phyloP scores from a whole-genome alignment of 1,284 basidiomycete species.

The Ceratobasidium sp. region DNA sequence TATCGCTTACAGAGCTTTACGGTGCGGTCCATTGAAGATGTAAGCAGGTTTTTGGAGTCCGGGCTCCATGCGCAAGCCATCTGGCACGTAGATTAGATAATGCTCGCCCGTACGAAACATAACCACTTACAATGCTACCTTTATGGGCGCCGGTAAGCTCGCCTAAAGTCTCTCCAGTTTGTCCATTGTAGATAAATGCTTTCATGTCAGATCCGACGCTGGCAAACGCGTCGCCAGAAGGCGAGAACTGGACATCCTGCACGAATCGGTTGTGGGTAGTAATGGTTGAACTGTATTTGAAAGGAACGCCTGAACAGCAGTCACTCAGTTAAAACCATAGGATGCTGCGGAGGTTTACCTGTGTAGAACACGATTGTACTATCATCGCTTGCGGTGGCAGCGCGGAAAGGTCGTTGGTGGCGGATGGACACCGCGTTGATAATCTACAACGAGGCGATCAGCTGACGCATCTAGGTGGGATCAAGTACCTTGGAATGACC shows the following conservation, averaged over 20 bases:
- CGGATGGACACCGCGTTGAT: constrained; percentile 94
- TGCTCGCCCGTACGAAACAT: not conserved
- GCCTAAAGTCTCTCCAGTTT: constrained; percentile 81
- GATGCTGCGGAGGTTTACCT: not conserved
- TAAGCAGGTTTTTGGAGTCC: constrained; percentile 77
- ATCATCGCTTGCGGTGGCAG: constrained; percentile 73
- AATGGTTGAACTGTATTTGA: constrained; percentile 88
- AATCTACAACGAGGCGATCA: constrained; percentile 58
- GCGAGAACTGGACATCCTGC: constrained; percentile 88
- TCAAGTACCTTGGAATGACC: constrained; percentile 86
- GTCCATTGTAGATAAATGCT: constrained; percentile 90
- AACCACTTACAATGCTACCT: constrained; percentile 74
- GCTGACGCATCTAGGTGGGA: constrained; percentile 5
- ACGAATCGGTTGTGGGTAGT: constrained; percentile 94
- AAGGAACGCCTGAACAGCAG: constrained; percentile 73
- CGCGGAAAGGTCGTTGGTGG: constrained; percentile 89
- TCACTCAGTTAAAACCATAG: constrained; percentile 4
- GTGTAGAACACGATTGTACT: constrained; percentile 76
- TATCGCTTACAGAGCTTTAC: constrained; percentile 81
- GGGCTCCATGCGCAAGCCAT: constrained; percentile 82
- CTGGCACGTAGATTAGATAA: constrained; percentile 55
- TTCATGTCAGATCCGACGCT: constrained; percentile 94
- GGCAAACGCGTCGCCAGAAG: constrained; percentile 84
- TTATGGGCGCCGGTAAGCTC: constrained; percentile 77
- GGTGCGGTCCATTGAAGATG: constrained; percentile 88